These are phyloP conservation scores for Fusarium solani-melongenae DNA, from an alignment of 2,329 filamentous ascomycete genomes.

Conservation along the genomic window DNA sequence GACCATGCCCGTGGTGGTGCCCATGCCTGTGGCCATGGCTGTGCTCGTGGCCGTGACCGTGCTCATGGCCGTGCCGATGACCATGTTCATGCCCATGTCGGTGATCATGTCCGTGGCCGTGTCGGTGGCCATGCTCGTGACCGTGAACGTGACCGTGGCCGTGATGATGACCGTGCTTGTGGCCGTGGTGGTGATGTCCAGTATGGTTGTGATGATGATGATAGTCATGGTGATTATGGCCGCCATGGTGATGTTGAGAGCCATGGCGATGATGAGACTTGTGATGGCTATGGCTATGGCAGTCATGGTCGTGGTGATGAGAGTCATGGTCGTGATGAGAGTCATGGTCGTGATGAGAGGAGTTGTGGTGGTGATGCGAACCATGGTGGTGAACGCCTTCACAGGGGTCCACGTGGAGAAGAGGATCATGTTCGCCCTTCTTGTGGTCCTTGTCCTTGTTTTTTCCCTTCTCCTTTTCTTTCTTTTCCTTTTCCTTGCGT, in stretches of 20 bases:
- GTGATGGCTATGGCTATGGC: neutral
- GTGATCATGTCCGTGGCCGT: neutral
- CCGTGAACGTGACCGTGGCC: neutral
- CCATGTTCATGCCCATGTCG: neutral
- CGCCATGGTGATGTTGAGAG: neutral
- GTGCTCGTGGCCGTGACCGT: neutral
- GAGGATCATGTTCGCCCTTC: conserved; percentile 1
- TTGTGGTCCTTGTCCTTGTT: neutral
- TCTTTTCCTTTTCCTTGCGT: neutral
- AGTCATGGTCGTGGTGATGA: neutral
- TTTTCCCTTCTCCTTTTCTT: neutral
- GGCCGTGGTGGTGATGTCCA: neutral
- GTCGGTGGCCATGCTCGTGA: neutral
- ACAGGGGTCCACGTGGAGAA: neutral
- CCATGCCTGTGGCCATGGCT: conserved; percentile 1
- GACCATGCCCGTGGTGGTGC: neutral
- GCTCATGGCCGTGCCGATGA: neutral
- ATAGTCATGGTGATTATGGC: neutral
- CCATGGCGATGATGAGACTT: neutral
- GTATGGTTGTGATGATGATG: neutral
- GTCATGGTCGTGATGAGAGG: neutral
- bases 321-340: neutral
- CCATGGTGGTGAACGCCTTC: neutral
- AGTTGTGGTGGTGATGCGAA: neutral
- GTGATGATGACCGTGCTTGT: neutral